Conservation (phyloP, 768 basidiomycete genomes). For the Nidula microcarpa region DNA sequence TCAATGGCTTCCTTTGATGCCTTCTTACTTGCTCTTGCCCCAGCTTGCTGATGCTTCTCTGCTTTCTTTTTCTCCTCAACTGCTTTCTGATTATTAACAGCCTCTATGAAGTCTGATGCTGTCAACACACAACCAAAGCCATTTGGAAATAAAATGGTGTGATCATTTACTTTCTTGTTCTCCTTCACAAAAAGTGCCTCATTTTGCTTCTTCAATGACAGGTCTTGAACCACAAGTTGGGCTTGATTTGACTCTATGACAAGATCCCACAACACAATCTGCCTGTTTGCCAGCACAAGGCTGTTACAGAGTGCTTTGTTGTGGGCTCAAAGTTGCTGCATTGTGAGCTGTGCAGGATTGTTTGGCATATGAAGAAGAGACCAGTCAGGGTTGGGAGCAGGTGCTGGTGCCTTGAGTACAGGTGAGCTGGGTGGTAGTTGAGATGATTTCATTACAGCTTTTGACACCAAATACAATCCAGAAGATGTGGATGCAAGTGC, state of each 20-base stretch:
- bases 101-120: neutral
- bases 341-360: constrained; percentile 6
- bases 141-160: constrained; percentile 3
- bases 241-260: constrained; percentile 11
- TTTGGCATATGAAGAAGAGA: too few species aligned
- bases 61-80: constrained; percentile 1
- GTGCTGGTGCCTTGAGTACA: constrained; percentile 4
- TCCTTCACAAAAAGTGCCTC: constrained; percentile 11
- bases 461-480: neutral
- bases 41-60: constrained; percentile 3
- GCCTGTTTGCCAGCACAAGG: neutral
- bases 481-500: neutral
- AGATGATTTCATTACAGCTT: neutral
- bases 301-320: neutral
- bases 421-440: neutral
- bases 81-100: neutral
- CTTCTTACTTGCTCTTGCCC: too few species aligned
- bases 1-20: neutral
- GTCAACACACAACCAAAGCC: constrained; percentile 6
- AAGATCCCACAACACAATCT: constrained; percentile 2
- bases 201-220: constrained; percentile 8
- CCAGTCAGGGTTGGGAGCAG: neutral
- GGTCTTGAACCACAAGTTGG: constrained; percentile 14
- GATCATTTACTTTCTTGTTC: constrained; percentile 6
- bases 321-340: too few species aligned